Base-by-base conservation (phyloP, 2,329 filamentous ascomycete genomes). In the Ceratocystis albifundus region DNA sequence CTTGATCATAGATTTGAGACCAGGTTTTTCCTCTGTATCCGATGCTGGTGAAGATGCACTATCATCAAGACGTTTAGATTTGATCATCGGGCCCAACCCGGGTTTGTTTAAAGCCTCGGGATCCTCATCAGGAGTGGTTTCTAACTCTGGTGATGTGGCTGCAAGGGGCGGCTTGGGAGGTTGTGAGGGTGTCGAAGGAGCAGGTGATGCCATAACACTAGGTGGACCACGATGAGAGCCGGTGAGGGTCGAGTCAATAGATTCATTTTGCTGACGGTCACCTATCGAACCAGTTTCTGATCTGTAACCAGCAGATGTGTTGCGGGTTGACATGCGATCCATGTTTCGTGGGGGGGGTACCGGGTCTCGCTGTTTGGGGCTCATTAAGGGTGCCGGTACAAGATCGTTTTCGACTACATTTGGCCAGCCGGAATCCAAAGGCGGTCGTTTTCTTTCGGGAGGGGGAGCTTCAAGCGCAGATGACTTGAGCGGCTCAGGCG, bases 1-100 rank as follows among this genome's bases (percentile, higher is more conserved):
- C 75, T 90, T 93, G 71, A 96, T 88, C 92, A 96, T 96, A 1
- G 91, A 90, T 0, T 90, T 90, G 5, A 96, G 80, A 0, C 90
- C 91, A 20, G 90, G 90, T n/a, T 89, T 77, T 1, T 81, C 79
- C 64, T 80, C 78, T 1, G 70, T 65, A 17, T 73, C 71, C 3
- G 68, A 68, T 20, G 67, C 32, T 3, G 65, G 68, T 6, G 36
- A 32, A 6, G 48, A 17, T n/a, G 59, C 36, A 17, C 55, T 36
- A 45, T 93, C 87, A 22, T 80, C 82, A 68, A 82, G 85, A 1
- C 85, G 87, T 61, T 41, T 53, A 41, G 67, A 85, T 75, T 90
- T 93, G 71, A 96, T 88, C 92, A 96, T 96, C 1, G 92, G 89
- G 0, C 90, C 90, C 4, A 96, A 80, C 0, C 90, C 91, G 20